phyloP scores from a whole-genome alignment of 495 filamentous ascomycete genomes.

The Chaetomium tenue region DNA sequence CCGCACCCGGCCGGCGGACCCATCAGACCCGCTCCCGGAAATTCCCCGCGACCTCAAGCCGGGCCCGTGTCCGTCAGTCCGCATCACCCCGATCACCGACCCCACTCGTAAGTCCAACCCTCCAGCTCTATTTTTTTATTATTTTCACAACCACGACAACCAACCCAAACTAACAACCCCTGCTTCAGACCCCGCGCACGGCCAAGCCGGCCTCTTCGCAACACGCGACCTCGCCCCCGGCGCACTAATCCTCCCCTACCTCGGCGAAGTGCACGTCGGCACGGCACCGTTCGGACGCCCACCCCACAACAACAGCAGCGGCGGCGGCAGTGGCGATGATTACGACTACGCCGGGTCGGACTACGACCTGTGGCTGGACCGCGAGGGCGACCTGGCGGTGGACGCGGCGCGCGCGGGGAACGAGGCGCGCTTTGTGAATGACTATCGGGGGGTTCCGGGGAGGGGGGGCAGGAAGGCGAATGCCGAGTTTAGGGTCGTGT shows the following conservation, averaged over 20 bases:
- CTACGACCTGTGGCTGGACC: constrained; percentile 66
- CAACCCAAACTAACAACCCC: constrained; percentile 1
- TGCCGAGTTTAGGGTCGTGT: constrained; percentile 59
- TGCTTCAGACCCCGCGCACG: constrained; percentile 60
- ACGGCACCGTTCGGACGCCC: constrained; percentile 9
- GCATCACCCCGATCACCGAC: constrained; percentile 54
- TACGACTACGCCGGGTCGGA: constrained; percentile 50
- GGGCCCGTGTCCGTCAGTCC: constrained; percentile 49
- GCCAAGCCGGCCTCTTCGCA: constrained; percentile 67
- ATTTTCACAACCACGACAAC: not conserved
- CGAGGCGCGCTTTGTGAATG: constrained; percentile 71
- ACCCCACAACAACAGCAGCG: not conserved
- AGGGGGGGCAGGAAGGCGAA: constrained; percentile 45
- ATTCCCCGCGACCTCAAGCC: constrained; percentile 39
- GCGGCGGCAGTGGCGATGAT: too few species aligned
- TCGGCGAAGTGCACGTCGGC: constrained; percentile 58
- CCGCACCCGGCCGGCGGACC: constrained; percentile 33
- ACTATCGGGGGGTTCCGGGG: constrained; percentile 62
- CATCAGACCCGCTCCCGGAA: constrained; percentile 26
- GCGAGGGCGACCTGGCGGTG: constrained; percentile 57
- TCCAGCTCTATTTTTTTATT: too few species aligned
- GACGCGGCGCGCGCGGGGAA: constrained; percentile 63
- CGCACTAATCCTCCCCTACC: constrained; percentile 62
- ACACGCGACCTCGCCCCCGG: constrained; percentile 54
- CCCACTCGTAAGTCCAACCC: constrained; percentile 27